These are phyloP conservation scores for Physcomitrium patens DNA, from an alignment of 225 moss, liverwort and hornwort genomes.

Conservation along the genomic window DNA sequence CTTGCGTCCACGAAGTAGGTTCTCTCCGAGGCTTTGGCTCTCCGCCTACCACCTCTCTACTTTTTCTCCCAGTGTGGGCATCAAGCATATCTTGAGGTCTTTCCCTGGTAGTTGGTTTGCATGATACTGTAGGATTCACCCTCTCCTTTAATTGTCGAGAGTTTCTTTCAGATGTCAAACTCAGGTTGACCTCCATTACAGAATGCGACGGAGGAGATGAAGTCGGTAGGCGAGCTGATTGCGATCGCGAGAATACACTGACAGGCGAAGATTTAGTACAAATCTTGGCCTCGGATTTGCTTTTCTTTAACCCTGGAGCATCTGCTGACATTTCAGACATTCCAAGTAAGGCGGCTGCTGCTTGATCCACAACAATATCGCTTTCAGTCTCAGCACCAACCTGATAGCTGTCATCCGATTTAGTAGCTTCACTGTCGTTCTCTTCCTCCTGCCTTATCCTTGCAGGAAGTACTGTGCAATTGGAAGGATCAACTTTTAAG, in stretches of 20 bases:
- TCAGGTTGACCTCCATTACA: constrained; percentile 39
- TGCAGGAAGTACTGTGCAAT: constrained; percentile 18
- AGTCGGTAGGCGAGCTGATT: constrained; percentile 46
- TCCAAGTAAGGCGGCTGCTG: constrained; percentile 51
- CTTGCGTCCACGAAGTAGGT: constrained; percentile 97
- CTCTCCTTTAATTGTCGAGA: constrained; percentile 58
- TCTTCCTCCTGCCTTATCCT: constrained; percentile 36
- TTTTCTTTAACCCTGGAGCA: constrained; percentile 41
- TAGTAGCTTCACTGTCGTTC: constrained; percentile 59
- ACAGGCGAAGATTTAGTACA: constrained; percentile 48
- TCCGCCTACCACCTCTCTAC: constrained; percentile 45
- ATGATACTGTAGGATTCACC: constrained; percentile 25
- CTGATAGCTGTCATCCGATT: constrained; percentile 51
- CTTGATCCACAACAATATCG: constrained; percentile 53
- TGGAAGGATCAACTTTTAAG: constrained; percentile 28
- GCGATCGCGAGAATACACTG: constrained; percentile 51
- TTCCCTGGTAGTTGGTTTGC: constrained; percentile 36
- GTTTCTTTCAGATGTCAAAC: constrained; percentile 39
- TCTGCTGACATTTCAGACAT: constrained; percentile 44
- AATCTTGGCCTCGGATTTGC: constrained; percentile 46
- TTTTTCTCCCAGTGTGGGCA: constrained; percentile 39
- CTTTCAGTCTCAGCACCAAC: constrained; percentile 36
- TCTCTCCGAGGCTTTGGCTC: constrained; percentile 89
- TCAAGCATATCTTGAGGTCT: constrained; percentile 43
- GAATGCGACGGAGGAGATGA: constrained; percentile 37